phyloP scores from a whole-genome alignment of 2,329 filamentous ascomycete genomes.

The Colletotrichum sp. region DNA sequence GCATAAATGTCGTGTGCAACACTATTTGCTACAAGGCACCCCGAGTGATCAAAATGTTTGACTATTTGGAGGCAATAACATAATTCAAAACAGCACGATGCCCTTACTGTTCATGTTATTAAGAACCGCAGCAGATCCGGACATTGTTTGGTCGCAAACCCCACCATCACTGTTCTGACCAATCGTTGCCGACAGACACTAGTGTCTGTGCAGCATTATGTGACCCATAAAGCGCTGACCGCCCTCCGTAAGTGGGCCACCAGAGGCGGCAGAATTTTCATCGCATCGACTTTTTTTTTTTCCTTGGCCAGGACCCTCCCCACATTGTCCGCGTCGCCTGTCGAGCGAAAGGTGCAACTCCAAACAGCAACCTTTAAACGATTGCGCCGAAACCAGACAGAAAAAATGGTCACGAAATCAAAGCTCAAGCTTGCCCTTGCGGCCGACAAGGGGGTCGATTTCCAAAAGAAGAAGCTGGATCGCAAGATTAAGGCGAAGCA shows the following conservation, averaged over 20 bases:
- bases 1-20: neutral
- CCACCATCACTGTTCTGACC: neutral
- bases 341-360: neutral
- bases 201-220: neutral
- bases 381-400: neutral
- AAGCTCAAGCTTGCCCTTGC: slow-evolving; percentile 60
- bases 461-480: slow-evolving; percentile 55
- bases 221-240: neutral
- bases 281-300: slow-evolving; percentile 6
- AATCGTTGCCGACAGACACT: neutral
- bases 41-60: neutral
- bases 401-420: slow-evolving; percentile 46
- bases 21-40: neutral
- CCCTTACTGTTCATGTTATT: neutral
- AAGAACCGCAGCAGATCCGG: neutral
- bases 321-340: slow-evolving; percentile 1
- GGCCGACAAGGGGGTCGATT: slow-evolving; percentile 59
- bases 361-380: slow-evolving; percentile 7
- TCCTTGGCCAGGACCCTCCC: neutral
- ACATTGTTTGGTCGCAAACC: neutral
- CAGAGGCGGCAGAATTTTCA: slow-evolving; percentile 19
- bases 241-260: neutral
- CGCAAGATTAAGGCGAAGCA: slow-evolving; percentile 51
- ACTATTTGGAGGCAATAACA: neutral
- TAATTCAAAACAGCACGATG: neutral